These are phyloP conservation scores for Pleurotus sapidus DNA, from an alignment of 768 basidiomycete genomes.

Conservation along the genomic window DNA sequence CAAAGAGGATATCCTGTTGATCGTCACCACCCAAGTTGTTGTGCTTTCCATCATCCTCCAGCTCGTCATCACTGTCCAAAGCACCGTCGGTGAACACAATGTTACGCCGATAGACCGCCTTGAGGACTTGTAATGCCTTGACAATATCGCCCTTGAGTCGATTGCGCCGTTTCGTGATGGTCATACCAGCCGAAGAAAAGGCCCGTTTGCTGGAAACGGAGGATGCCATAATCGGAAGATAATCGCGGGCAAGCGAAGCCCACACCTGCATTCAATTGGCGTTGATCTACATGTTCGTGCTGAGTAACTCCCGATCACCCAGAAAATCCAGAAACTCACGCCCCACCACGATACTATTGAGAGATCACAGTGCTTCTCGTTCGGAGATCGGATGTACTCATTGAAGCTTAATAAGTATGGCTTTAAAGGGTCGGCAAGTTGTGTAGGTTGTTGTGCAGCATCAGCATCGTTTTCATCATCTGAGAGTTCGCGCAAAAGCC, in stretches of 20 bases:
- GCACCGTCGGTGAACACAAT: conserved; percentile 9
- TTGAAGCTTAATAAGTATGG: conserved; percentile 19
- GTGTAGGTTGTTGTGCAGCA: conserved; percentile 7
- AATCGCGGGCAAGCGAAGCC: conserved; percentile 33
- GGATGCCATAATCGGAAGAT: conserved; percentile 34
- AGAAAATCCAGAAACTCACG: conserved; percentile 17
- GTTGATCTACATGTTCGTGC: conserved; percentile 17
- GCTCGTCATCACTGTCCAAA: not conserved
- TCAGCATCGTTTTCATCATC: conserved; percentile 10
- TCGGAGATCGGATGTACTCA: conserved; percentile 15
- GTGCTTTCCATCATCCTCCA: conserved; percentile 8
- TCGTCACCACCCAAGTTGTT: conserved; percentile 8
- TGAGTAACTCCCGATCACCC: not conserved
- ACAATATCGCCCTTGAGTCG: conserved; percentile 31
- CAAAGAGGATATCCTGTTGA: conserved; percentile 5
- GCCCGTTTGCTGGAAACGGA: conserved; percentile 37
- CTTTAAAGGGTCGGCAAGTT: conserved; percentile 4
- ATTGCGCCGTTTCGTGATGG: conserved; percentile 30
- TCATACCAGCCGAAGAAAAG: conserved; percentile 37
- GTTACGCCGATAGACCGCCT: conserved; percentile 11
- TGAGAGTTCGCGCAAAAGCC: not conserved
- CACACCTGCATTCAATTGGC: conserved; percentile 24
- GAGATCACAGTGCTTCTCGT: conserved; percentile 10
- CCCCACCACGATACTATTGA: conserved; percentile 30
- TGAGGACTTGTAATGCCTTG: conserved; percentile 26